Evolutionary conservation across 257 asterid genomes (phyloP).

Genomic region (Gardenia jasminoides): DNA sequence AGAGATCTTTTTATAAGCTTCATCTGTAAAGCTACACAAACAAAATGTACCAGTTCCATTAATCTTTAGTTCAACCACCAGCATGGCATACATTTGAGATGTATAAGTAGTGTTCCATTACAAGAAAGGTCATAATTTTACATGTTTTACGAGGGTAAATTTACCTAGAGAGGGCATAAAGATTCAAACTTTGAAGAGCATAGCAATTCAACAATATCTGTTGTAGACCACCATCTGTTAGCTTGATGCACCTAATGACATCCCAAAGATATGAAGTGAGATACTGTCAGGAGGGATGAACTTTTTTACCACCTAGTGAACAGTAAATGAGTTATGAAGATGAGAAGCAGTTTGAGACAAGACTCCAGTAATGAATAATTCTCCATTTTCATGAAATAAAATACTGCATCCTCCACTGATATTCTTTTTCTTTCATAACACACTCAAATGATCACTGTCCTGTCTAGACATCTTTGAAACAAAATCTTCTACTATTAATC

Average conservation of each 20-base stretch:
- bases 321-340: neutral
- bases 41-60: constrained; percentile 14
- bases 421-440: neutral
- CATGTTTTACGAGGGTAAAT: neutral
- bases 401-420: neutral
- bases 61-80: constrained; percentile 14
- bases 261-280: constrained; percentile 3
- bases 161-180: constrained; percentile 93
- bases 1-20: constrained; percentile 69
- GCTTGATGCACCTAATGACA: constrained; percentile 71
- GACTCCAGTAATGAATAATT: neutral
- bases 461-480: neutral
- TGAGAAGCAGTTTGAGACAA: neutral
- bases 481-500: neutral
- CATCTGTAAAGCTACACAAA: constrained; percentile 72
- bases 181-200: constrained; percentile 75
- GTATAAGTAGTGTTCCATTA: neutral
- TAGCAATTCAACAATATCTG: constrained; percentile 66
- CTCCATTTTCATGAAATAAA: neutral
- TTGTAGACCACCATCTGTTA: constrained; percentile 74
- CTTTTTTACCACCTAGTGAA: neutral
- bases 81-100: constrained; percentile 5
- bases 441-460: neutral
- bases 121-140: neutral
- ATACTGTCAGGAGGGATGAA: constrained; percentile 5